Percentiles rank a stretch among this genome's conserved stretches.
Conservation (phyloP, 345 rosid genomes). For the Raphanus raphanistrum region DNA sequence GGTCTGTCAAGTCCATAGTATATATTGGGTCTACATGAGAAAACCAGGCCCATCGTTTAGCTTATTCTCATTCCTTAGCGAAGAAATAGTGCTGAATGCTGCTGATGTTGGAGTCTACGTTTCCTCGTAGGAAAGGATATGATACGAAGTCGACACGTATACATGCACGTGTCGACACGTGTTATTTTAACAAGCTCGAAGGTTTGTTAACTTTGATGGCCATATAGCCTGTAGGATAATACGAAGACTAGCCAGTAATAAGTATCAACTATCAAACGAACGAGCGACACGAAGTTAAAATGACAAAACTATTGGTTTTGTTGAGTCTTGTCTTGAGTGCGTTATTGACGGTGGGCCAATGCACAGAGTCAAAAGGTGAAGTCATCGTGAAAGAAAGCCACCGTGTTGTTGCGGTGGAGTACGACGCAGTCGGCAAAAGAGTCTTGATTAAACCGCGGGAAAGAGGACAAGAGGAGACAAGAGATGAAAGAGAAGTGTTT, state of each 20-base stretch:
- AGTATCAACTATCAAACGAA: conserved; percentile 2
- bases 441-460: conserved; percentile 51
- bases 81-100: not conserved
- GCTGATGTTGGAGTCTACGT: not conserved
- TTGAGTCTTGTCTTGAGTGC: conserved; percentile 12
- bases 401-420: conserved; percentile 57
- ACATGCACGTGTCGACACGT: conserved; percentile 22
- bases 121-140: not conserved
- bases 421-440: conserved; percentile 53
- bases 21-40: conserved; percentile 11
- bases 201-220: not conserved
- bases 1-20: conserved; percentile 55
- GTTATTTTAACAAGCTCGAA: not conserved
- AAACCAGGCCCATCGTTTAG: conserved; percentile 14
- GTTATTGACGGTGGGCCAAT: not conserved
- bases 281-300: conserved; percentile 9
- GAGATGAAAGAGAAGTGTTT: not conserved
- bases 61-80: not conserved
- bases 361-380: conserved; percentile 1
- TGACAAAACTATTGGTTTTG: conserved; percentile 24
- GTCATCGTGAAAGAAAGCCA: conserved; percentile 20
- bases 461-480: not conserved
- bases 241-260: not conserved
- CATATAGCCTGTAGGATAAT: not conserved
- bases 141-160: conserved; percentile 11